Percentiles rank a stretch among this genome's conserved stretches.
phyloP scores from a whole-genome alignment of 1,284 basidiomycete genomes.

The Melanopsichium pennsylvanicum region DNA sequence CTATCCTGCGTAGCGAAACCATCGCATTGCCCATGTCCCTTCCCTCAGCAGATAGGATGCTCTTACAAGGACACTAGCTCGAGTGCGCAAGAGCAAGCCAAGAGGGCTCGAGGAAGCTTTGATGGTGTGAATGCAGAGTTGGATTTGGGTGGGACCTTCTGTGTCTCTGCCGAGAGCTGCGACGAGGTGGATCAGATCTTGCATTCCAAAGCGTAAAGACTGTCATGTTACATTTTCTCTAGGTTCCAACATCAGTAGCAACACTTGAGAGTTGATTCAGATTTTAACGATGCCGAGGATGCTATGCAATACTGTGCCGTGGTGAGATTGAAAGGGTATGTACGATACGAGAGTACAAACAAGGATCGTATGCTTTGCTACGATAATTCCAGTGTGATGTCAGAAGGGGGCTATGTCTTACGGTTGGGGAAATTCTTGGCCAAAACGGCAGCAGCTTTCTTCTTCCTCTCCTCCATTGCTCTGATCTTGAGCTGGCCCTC shows the following conservation, averaged over 20 bases:
- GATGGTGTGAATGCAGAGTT: constrained; percentile 40
- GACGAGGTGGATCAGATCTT: constrained; percentile 31
- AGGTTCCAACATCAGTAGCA: too few species aligned
- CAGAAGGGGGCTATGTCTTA: constrained; percentile 29
- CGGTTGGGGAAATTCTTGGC: constrained; percentile 53
- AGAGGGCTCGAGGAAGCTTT: constrained; percentile 29
- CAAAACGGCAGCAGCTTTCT: constrained; percentile 53
- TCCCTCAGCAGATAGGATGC: constrained; percentile 56
- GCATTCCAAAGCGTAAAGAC: constrained; percentile 17
- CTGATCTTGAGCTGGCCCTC: constrained; percentile 52
- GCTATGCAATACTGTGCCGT: not conserved
- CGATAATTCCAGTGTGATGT: too few species aligned
- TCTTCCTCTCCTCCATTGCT: constrained; percentile 52
- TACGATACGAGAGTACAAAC: not conserved
- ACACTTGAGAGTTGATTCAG: too few species aligned
- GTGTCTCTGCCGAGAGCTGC: constrained; percentile 49
- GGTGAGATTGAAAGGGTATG: constrained; percentile 20
- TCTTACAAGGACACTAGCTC: constrained; percentile 45
- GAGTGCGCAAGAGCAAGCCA: constrained; percentile 4
- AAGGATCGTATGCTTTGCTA: too few species aligned
- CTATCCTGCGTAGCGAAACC: constrained; percentile 58
- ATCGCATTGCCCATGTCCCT: constrained; percentile 59
- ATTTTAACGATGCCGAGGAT: not conserved
- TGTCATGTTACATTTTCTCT: not conserved
- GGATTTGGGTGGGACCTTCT: constrained; percentile 50